Conservation (phyloP, 768 basidiomycete species). For the Dendrothele bispora region DNA sequence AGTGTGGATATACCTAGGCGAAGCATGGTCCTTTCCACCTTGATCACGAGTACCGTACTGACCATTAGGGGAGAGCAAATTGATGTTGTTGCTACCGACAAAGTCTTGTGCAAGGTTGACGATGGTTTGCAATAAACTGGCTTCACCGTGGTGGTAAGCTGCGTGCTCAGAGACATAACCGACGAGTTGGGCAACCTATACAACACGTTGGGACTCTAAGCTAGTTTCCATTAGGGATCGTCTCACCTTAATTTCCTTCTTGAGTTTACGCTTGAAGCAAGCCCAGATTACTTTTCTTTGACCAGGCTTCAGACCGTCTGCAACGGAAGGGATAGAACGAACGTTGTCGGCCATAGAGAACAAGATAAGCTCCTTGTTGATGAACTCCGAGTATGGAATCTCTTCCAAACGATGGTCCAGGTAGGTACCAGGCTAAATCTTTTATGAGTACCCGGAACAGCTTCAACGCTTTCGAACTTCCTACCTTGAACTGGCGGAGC, state of each 20-base stretch:
- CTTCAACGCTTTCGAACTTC: constrained; percentile 8
- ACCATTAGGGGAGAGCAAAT: constrained; percentile 83
- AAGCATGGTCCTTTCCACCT: constrained; percentile 96
- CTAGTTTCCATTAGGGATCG: too few species aligned
- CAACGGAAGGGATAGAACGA: constrained; percentile 93
- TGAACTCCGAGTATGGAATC: constrained; percentile 90
- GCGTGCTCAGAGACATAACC: constrained; percentile 95
- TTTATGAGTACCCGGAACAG: constrained; percentile 1
- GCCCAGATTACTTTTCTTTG: constrained; percentile 97
- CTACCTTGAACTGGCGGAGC: constrained; percentile 88
- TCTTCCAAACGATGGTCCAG: constrained; percentile 86
- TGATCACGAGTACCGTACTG: constrained; percentile 93
- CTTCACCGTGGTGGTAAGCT: constrained; percentile 96
- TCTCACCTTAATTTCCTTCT: constrained; percentile 83
- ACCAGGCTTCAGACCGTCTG: constrained; percentile 95
- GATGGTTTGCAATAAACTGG: constrained; percentile 84
- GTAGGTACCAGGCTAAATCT: constrained; percentile 89
- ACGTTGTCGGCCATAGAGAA: constrained; percentile 99
- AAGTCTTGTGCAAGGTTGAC: constrained; percentile 92
- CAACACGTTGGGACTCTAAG: too few species aligned
- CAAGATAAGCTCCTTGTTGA: constrained; percentile 95
- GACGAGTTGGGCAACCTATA: constrained; percentile 87
- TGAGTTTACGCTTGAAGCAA: constrained; percentile 93
- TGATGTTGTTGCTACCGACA: constrained; percentile 95
- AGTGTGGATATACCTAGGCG: constrained; percentile 95